A percentile compares a stretch with the other conserved stretches of the same genome.
Evolutionary conservation across 805 yeast species (phyloP).

Genomic region (Brettanomyces sp.): DNA sequence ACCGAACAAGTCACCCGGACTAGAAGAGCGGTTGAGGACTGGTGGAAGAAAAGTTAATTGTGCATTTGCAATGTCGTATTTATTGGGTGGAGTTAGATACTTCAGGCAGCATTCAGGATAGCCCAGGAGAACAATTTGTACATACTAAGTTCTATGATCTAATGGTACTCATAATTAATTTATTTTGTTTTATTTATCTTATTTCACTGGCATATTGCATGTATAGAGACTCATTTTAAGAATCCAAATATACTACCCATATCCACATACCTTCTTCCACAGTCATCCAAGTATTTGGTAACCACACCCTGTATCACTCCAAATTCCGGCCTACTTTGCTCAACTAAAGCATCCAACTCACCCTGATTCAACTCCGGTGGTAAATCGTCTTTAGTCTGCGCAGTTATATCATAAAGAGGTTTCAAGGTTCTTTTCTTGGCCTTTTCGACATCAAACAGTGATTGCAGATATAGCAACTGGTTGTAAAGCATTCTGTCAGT

Average conservation of each 20-base stretch:
- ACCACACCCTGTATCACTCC: slow-evolving; percentile 47
- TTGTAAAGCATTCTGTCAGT: slow-evolving; percentile 76
- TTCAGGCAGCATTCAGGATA: no score
- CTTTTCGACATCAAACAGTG: slow-evolving; percentile 75
- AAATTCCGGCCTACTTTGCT: slow-evolving; percentile 64
- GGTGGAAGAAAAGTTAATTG: background rate
- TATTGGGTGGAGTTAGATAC: background rate
- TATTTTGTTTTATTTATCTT: background rate
- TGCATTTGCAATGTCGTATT: background rate
- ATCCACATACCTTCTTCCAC: slow-evolving; percentile 86
- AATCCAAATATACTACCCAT: slow-evolving; percentile 63
- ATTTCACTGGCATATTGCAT: no score
- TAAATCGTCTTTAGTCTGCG: slow-evolving; percentile 13
- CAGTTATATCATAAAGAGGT: slow-evolving; percentile 33
- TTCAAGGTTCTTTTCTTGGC: slow-evolving; percentile 50
- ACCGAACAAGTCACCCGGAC: slow-evolving; percentile 5
- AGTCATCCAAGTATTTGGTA: slow-evolving; percentile 62
- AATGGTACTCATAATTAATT: background rate
- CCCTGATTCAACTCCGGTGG: slow-evolving; percentile 30
- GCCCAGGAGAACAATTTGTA: no score
- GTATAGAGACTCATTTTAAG: slow-evolving; percentile 8
- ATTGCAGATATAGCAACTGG: slow-evolving; percentile 70
- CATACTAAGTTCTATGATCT: no score
- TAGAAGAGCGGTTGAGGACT: slow-evolving; percentile 3
- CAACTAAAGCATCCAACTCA: slow-evolving; percentile 64